Base-by-base conservation (phyloP, 2,329 filamentous ascomycete genomes). In the Orbilia brochopaga region DNA sequence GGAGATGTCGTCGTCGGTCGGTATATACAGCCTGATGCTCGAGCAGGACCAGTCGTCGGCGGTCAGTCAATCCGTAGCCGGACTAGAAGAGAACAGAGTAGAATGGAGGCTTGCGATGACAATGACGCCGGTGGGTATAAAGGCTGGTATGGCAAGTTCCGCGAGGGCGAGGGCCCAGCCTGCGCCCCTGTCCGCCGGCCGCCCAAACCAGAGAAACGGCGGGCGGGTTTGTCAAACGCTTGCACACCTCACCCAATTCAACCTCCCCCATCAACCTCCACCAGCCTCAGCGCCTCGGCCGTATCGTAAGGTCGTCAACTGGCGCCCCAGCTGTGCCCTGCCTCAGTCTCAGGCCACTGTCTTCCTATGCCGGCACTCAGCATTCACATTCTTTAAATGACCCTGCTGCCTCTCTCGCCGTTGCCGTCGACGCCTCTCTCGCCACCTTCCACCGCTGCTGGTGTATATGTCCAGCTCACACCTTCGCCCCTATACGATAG, bases 131-230 rank as follows among this genome's bases (percentile, higher is more conserved):
- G 54, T 48, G 59, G 59, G 48, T n/a, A 63, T 44, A 58, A 62
- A 56, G 53, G 56, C 56, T 17, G 23, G 32, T 24, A 58, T 69
- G 66, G 66, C 32, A 63, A 70, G 66, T 70, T 70, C 66, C 66
- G 66, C 66, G 59, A 63, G 46, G 66, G 37, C 21, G 30, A 7
- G 19, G 59, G 35, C 53, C 46, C 59, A 54, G 48, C 27, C 55
- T 32, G 17, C 46, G 17, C 46, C 23, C 23, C 46, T 50, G 17
- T 5, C 19, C 17, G 2, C 19, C 11, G n/a, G n/a, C 7, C 13
- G 46, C 27, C 42, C 53, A 17, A 30, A 24, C 44, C 50, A 56
- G n/a, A n/a, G n/a, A n/a, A n/a, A n/a, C n/a, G n/a, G 35, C 46
- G 37, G 52, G 46, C 8, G 21, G n/a, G 44, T 17, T 42, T 63